Evolutionary conservation across 108 stramenopile genomes (phyloP), one percentile per base, ranked within the genome.

Genomic region (Cyclotella atomus): DNA sequence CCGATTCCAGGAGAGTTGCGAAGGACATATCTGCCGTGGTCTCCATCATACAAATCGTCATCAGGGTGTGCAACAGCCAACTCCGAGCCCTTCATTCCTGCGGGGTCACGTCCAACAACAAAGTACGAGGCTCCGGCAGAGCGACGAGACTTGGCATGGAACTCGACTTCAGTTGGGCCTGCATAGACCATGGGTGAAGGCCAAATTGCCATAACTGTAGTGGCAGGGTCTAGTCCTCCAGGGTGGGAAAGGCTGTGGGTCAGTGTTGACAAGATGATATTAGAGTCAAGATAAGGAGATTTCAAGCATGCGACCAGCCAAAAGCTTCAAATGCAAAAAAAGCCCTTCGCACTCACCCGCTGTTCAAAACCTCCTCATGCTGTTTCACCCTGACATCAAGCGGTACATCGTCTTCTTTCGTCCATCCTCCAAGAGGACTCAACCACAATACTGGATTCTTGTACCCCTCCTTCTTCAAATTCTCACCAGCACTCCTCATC

Each of bases 201-300:
- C 98, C 98, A 99, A 83, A 99, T 99, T 33, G 97, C 98, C 98
- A 99, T 99, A 78, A 99, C 98, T 8, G 98, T 99, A 16, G 87
- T 93, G 5, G 75, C 93, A 24, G 97, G 96, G 84, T 99, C 96
- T 33, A 99, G 89, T 50, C 95, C 95, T 73, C 95, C 95, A 23
- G 95, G 95, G 70, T 96, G 95, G 23, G 79, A 65, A 19, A 87
- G 82, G 27, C 85, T 83, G 65, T 14, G 28, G n/a, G n/a, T n/a
- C n/a, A 20, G 16, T 15, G 3, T 33, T 15, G 14, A 54, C 33
- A 65, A 38, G 17, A 63, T 14, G 21, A 24, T 9, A 59, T 17
- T 49, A 23, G 63, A 59, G 44, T 34, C 53, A 59, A 60, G 21
- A 65, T 36, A 17, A 43, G 19, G 23, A 66, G 5, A 20, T 50